Percentiles rank a stretch among this genome's conserved stretches.
Conservation (phyloP, 768 basidiomycete genomes). For the Boletus bicolor region DNA sequence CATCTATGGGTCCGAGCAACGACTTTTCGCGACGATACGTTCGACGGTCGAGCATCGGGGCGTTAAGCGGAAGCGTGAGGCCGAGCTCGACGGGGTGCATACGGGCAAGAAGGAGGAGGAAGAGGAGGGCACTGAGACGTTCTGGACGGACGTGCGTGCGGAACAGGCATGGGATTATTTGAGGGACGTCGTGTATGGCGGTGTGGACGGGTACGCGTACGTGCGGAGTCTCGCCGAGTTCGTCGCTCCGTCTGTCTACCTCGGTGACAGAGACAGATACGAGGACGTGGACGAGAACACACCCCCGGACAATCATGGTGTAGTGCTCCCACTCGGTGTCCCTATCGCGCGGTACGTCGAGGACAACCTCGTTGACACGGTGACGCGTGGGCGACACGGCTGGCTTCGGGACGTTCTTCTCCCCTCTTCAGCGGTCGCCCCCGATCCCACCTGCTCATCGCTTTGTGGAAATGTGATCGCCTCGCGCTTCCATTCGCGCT, state of each 20-base stretch:
- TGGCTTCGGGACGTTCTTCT: slow-evolving; percentile 31
- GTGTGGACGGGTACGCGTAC: slow-evolving; percentile 73
- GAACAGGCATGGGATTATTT: slow-evolving; percentile 64
- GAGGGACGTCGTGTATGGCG: slow-evolving; percentile 75
- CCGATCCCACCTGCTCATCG: neutral
- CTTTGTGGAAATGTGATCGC: neutral
- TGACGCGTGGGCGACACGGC: slow-evolving; percentile 41
- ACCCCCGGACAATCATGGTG: neutral
- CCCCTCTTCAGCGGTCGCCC: neutral
- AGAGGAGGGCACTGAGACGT: slow-evolving; percentile 24
- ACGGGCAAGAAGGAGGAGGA: slow-evolving; percentile 1
- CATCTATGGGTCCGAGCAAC: slow-evolving; percentile 16
- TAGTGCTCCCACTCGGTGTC: slow-evolving; percentile 25
- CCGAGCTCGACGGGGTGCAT: neutral
- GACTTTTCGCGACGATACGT: slow-evolving; percentile 35
- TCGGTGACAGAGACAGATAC: neutral
- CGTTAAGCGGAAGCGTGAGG: slow-evolving; percentile 17
- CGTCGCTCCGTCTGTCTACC: slow-evolving; percentile 34
- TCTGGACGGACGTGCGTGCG: slow-evolving; percentile 50
- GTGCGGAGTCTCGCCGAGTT: slow-evolving; percentile 77
- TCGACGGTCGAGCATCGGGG: slow-evolving; percentile 34
- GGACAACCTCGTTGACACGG: slow-evolving; percentile 37
- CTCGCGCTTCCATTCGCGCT: slow-evolving; percentile 12
- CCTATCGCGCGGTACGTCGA: slow-evolving; percentile 41
- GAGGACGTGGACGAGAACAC: neutral